Evolutionary conservation across 2,329 filamentous ascomycete species (phyloP).

Genomic region (Alternaria gansuensis): DNA sequence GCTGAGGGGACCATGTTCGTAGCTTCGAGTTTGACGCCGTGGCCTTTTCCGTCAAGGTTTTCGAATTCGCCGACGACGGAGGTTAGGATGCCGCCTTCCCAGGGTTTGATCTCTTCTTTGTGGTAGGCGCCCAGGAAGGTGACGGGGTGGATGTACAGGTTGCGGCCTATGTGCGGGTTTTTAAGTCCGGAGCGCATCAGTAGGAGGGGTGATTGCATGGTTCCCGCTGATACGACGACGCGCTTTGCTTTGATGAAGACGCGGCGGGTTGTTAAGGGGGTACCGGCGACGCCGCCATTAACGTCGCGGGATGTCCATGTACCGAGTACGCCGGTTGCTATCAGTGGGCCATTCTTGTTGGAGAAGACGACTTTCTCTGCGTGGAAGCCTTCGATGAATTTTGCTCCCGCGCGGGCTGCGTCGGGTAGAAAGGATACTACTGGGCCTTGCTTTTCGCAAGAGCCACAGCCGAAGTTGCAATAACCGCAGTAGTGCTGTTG

Average conservation of each 20-base stretch:
- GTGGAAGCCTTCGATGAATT: conserved; percentile 84
- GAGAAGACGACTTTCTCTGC: conserved; percentile 77
- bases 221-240: conserved; percentile 80
- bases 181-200: conserved; percentile 80
- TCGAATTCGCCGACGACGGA: conserved; percentile 79
- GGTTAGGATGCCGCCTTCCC: conserved; percentile 80
- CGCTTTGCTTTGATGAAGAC: conserved; percentile 80
- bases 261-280: conserved; percentile 63
- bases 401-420: conserved; percentile 77
- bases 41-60: conserved; percentile 79
- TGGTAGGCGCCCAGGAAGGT: conserved; percentile 67
- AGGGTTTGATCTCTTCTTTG: conserved; percentile 69
- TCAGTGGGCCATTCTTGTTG: conserved; percentile 60
- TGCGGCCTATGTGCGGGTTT: conserved; percentile 82
- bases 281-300: conserved; percentile 65
- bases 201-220: conserved; percentile 78
- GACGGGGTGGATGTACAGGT: conserved; percentile 84
- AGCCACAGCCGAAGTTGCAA: conserved; percentile 67
- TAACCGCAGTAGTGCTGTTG: conserved; percentile 76
- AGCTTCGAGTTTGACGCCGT: conserved; percentile 83
- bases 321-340: conserved; percentile 76
- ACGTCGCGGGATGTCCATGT: conserved; percentile 77
- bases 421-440: conserved; percentile 80
- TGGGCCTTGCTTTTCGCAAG: conserved; percentile 80
- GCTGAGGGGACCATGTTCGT: conserved; percentile 77